These are phyloP conservation scores for Polyporus tsugae DNA, from an alignment of 1,284 basidiomycete genomes.

Conservation along the genomic window DNA sequence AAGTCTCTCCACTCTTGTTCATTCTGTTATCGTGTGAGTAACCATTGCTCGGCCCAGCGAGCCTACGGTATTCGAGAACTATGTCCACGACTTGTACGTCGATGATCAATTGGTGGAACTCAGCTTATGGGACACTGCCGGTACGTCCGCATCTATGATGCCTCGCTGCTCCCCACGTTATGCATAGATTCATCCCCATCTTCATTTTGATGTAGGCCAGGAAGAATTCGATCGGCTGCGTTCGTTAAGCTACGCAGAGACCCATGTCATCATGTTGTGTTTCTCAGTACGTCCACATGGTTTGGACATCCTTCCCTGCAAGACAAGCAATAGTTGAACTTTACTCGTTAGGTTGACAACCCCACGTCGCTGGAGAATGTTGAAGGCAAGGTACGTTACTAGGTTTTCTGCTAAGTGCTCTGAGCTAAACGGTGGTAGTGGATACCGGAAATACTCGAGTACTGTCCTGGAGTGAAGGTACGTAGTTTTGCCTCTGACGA, in stretches of 20 bases:
- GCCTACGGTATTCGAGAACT: slow-evolving; percentile 94
- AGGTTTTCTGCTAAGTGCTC: slow-evolving; percentile 9
- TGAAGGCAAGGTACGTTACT: slow-evolving; percentile 77
- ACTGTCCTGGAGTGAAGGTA: slow-evolving; percentile 94
- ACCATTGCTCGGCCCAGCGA: slow-evolving; percentile 59
- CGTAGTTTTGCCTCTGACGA: background rate
- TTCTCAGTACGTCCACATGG: slow-evolving; percentile 73
- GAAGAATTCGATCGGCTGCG: slow-evolving; percentile 96
- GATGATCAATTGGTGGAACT: slow-evolving; percentile 89
- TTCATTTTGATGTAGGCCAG: slow-evolving; percentile 66
- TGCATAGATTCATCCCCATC: background rate
- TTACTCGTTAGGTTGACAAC: slow-evolving; percentile 90
- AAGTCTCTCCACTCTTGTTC: slow-evolving; percentile 41
- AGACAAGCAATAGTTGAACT: slow-evolving; percentile 11
- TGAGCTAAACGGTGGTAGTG: slow-evolving; percentile 57
- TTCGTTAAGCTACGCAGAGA: slow-evolving; percentile 93
- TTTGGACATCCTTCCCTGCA: slow-evolving; percentile 2
- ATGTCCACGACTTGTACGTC: slow-evolving; percentile 85
- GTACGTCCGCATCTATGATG: slow-evolving; percentile 52
- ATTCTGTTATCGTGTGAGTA: background rate
- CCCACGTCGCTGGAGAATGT: slow-evolving; percentile 93
- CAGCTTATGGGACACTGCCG: slow-evolving; percentile 96
- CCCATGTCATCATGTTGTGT: slow-evolving; percentile 94
- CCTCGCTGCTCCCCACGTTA: background rate
- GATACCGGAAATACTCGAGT: slow-evolving; percentile 88